Evolutionary conservation across 2,329 filamentous ascomycete genomes (phyloP), one percentile per base, ranked within the genome.

Genomic region (Paracoccidioides brasiliensis): DNA sequence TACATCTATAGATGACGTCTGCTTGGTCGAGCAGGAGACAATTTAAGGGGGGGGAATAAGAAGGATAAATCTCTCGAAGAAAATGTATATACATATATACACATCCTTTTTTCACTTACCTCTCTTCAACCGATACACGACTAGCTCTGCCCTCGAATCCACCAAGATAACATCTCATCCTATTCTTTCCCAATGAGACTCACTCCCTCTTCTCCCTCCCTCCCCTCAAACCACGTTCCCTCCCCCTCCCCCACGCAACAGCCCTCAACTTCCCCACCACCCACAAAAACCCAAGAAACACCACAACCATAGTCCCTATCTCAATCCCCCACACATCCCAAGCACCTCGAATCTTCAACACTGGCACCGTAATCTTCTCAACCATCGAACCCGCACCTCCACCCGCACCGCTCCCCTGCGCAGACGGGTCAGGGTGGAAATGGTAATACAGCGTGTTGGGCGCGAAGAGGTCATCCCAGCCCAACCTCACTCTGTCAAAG

Each of bases 361-460:
- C 85, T 0, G 86, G 86, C 4, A 88, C 83, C 2, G 71, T 72
- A 32, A 88, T 65, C 4, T 69, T 66, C 65, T 80, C 82, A 51
- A 79, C 72, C 28, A 88, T 70, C 50, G 65, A 45, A 54, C 28
- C 50, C 54, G 28, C 50, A 59, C 37, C 41, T 38, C 40, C 54
- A 57, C 1, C 54, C 51, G 5, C 49, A 46, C 6, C 62, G 40
- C 8, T 9, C 10, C 30, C 54, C 30, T 37, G 15, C 28, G 4
- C 0, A 12, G 49, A 56, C 1, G 77, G 68, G n/a, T 64, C 65
- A 1, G 85, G 84, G 40, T 77, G 73, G 1, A 87, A 69, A 67
- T 96, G 89, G 77, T 90, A 94, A 67, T 95, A 96, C 66, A 88
- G 77, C 0, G 89, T 95, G 52, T 81, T 78, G 0, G 81, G 78